Evolutionary conservation across 179 eudicot species (phyloP).

Genomic region (Camellia oleifera): DNA sequence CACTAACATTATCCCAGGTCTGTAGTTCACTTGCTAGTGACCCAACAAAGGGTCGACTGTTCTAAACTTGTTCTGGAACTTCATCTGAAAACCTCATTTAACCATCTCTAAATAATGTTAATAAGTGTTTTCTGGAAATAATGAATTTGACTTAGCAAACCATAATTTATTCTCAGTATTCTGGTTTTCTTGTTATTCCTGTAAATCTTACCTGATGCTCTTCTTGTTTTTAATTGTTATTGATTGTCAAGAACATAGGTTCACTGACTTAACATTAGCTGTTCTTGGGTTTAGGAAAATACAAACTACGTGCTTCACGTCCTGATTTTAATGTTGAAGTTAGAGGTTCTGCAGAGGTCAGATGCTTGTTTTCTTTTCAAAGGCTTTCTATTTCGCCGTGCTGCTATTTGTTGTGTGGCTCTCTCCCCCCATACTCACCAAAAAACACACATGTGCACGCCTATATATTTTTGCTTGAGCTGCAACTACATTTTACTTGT

Average conservation of each 20-base stretch:
- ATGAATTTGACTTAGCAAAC: neutral
- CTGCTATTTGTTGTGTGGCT: constrained; percentile 1
- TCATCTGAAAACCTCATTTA: neutral
- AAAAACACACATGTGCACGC: neutral
- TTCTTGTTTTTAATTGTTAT: neutral
- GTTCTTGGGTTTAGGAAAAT: constrained; percentile 57
- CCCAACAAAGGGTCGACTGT: neutral
- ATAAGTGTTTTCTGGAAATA: neutral
- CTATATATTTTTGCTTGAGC: neutral
- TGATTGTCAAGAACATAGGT: neutral
- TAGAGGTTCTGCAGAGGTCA: constrained; percentile 77
- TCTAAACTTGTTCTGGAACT: neutral
- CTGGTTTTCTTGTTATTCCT: neutral
- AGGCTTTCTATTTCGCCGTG: neutral
- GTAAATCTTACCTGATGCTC: neutral
- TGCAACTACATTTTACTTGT: neutral
- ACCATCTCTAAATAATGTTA: neutral
- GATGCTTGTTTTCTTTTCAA: constrained; percentile 17
- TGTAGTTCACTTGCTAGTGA: constrained; percentile 9
- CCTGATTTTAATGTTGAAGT: constrained; percentile 67
- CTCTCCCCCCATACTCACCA: neutral
- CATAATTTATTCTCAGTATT: neutral
- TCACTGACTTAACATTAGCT: neutral
- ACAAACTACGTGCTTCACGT: constrained; percentile 74
- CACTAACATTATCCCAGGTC: constrained; percentile 80